Percentiles rank a stretch among this genome's conserved stretches.
Evolutionary conservation across 192 early-diverging fungal genomes (phyloP).

Genomic region (Backusella mclennaniae): DNA sequence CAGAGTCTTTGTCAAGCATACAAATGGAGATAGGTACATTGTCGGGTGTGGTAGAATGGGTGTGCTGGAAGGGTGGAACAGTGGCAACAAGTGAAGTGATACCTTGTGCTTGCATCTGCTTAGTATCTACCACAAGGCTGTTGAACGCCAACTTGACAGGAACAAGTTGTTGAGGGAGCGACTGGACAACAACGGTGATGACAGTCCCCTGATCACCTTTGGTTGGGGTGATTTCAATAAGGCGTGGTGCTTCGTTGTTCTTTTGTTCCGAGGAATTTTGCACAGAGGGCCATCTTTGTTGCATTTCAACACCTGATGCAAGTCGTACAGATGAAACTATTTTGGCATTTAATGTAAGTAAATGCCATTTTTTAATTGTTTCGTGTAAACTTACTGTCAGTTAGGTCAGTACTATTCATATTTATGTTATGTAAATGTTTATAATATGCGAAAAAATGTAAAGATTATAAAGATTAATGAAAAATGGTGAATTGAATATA

Average conservation of each 20-base stretch:
- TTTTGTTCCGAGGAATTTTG: background rate
- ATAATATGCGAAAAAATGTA: background rate
- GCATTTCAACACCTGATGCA: slow-evolving; percentile 26
- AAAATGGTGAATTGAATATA: background rate
- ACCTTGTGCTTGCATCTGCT: slow-evolving; percentile 43
- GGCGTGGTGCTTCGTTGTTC: background rate
- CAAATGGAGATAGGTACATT: slow-evolving; percentile 47
- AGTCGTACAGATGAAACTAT: slow-evolving; percentile 22
- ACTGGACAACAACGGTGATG: slow-evolving; percentile 22
- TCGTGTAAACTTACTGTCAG: background rate
- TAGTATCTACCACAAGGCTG: slow-evolving; percentile 48
- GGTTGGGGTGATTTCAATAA: slow-evolving; percentile 15
- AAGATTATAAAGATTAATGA: background rate
- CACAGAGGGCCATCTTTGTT: slow-evolving; percentile 15
- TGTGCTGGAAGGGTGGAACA: slow-evolving; percentile 42
- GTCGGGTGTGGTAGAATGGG: slow-evolving; percentile 29
- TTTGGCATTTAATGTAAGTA: background rate
- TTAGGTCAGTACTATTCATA: slow-evolving; percentile 1
- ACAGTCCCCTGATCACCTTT: slow-evolving; percentile 19
- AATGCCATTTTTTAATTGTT: background rate
- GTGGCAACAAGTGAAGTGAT: slow-evolving; percentile 42
- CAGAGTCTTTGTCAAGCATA: slow-evolving; percentile 41
- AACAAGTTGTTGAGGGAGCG: background rate
- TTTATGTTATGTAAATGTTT: background rate
- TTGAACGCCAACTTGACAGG: slow-evolving; percentile 45